Conservation (phyloP, 225 moss, liverwort and hornwort species). For the Marchantia paleacea region DNA sequence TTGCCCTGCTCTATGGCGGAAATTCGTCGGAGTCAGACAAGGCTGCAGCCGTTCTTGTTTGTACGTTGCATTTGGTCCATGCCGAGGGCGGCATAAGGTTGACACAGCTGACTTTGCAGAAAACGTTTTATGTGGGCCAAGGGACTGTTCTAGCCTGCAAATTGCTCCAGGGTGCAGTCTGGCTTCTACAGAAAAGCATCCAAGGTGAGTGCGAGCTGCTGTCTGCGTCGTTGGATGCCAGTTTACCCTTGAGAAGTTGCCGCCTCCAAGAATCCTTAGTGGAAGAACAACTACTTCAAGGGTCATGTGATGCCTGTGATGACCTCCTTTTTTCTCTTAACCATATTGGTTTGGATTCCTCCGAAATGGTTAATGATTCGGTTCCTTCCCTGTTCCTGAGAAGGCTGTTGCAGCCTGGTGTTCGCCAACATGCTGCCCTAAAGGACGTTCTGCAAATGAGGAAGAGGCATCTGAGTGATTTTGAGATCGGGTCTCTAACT, state of each 20-base stretch:
- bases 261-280: slow-evolving; percentile 62
- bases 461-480: slow-evolving; percentile 63
- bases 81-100: slow-evolving; percentile 66
- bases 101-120: slow-evolving; percentile 54
- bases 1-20: slow-evolving; percentile 57
- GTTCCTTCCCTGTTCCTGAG: slow-evolving; percentile 75
- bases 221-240: slow-evolving; percentile 59
- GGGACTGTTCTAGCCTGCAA: slow-evolving; percentile 69
- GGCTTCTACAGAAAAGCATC: slow-evolving; percentile 59
- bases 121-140: slow-evolving; percentile 56
- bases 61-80: slow-evolving; percentile 61
- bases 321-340: slow-evolving; percentile 81
- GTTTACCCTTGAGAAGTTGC: slow-evolving; percentile 47
- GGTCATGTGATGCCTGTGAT: slow-evolving; percentile 68
- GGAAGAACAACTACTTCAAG: slow-evolving; percentile 76
- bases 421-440: slow-evolving; percentile 70
- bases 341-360: slow-evolving; percentile 48
- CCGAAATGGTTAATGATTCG: slow-evolving; percentile 32
- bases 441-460: slow-evolving; percentile 63
- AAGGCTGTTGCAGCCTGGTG: slow-evolving; percentile 85
- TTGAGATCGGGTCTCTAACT: slow-evolving; percentile 72
- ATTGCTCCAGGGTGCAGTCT: slow-evolving; percentile 59
- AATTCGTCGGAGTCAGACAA: slow-evolving; percentile 17
- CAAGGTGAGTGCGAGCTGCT: slow-evolving; percentile 53
- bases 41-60: slow-evolving; percentile 47